phyloP scores from a whole-genome alignment of 345 rosid species.

The Hypericum androsaemum region DNA sequence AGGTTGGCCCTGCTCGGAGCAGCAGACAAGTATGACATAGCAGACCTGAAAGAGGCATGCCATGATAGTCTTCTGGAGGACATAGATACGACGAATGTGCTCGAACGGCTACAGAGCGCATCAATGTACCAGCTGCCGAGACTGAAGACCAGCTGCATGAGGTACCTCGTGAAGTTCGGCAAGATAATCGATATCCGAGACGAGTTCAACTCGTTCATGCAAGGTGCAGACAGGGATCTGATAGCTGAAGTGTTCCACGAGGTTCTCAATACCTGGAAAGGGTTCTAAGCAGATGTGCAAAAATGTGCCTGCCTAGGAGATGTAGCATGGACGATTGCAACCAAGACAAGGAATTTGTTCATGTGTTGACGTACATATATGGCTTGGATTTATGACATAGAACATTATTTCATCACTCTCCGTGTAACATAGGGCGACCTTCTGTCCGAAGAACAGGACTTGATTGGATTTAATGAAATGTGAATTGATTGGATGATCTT shows the following conservation, averaged over 20 bases:
- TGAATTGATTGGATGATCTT: conserved; percentile 6
- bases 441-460: conserved; percentile 21
- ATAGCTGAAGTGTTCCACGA: conserved; percentile 78
- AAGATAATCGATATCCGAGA: conserved; percentile 78
- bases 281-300: conserved; percentile 36
- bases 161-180: conserved; percentile 88
- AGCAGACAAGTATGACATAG: conserved; percentile 76
- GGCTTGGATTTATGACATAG: conserved; percentile 16
- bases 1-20: conserved; percentile 68
- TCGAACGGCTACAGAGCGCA: conserved; percentile 82
- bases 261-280: conserved; percentile 81
- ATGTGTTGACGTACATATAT: conserved; percentile 33
- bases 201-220: conserved; percentile 69
- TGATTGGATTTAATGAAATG: conserved; percentile 22
- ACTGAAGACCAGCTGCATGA: conserved; percentile 68
- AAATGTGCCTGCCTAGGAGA: conserved; percentile 10
- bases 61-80: conserved; percentile 79
- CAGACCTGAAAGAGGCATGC: conserved; percentile 77
- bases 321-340: conserved; percentile 10
- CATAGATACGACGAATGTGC: conserved; percentile 69
- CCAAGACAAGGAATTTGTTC: conserved; percentile 34
- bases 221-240: conserved; percentile 66
- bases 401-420: conserved; percentile 9
- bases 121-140: conserved; percentile 51
- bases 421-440: conserved; percentile 14